Evolutionary conservation across 208 protist genomes (phyloP), one percentile per base, ranked within the genome.

Genomic region (Leishmania major): DNA sequence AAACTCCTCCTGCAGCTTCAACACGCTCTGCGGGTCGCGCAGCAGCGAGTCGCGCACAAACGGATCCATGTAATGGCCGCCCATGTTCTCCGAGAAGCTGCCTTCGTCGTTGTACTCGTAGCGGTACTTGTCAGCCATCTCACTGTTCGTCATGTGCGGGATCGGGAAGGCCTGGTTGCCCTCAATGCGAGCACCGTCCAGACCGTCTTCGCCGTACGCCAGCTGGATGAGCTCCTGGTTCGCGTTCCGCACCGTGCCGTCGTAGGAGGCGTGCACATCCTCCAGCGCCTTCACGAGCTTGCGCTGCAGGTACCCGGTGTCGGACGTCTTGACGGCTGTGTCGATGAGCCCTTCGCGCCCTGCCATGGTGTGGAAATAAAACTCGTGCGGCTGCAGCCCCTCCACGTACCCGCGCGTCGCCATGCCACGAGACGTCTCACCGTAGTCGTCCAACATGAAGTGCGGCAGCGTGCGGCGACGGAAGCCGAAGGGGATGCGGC

Each of bases 351-450:
- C 99, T 88, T 99, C 98, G 59, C 98, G 89, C 15, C 99, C 99
- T 74, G 99, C 99, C 99, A 99, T 99, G 45, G 99, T 99, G 88
- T 99, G 99, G 92, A 99, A 99, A 94, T 99, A 99, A 83, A 99
- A 99, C 92, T 99, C 99, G 84, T 97, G 91, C 47, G 99, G 99
- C 43, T 98, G 99, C 40, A 99, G 92, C 28, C 99, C 99, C 64
- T 96, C 87, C 11, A 99, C 90, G 91, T 99, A 99, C 11, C 97
- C 99, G 85, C 99, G 99, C 47, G 97, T 96, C 53, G 99, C 99
- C 92, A 99, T 99, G 51, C 99, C 99, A 62, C 98, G 82, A 17
- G 93, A 96, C 60, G 99, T 99, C 40, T 99, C 96, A 35, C 99
- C 99, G 82, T 99, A 99, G 83, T 99, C 99, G 87, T 99, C 98